phyloP scores from a whole-genome alignment of 306 rosid genomes.

The Lathyrus sativus region DNA sequence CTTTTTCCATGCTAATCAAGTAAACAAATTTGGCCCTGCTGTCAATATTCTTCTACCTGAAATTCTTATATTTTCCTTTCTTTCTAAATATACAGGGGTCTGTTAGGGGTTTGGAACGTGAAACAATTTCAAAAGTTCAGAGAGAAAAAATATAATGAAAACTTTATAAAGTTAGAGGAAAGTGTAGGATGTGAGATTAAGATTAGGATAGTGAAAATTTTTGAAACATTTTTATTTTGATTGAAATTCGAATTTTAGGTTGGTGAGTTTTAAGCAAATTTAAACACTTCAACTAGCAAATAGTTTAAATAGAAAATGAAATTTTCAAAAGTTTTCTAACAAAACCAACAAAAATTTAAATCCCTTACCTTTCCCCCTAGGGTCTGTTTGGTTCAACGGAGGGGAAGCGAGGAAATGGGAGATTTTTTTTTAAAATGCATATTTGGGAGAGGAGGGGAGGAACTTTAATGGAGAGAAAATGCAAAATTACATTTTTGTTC shows the following conservation, averaged over 20 bases:
- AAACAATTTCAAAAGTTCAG: background rate
- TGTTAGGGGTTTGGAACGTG: background rate
- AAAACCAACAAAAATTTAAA: background rate
- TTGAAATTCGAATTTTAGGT: background rate
- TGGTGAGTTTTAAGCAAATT: background rate
- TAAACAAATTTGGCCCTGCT: slow-evolving; percentile 4
- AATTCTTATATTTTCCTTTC: background rate
- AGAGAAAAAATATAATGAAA: background rate
- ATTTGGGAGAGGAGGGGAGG: no score
- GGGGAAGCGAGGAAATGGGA: no score
- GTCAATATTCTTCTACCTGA: background rate
- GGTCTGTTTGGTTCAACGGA: no score
- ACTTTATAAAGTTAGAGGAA: background rate
- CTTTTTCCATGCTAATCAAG: background rate
- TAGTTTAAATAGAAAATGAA: background rate
- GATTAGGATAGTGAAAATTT: background rate
- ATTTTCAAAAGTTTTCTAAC: background rate
- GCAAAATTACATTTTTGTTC: no score
- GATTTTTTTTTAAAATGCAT: no score
- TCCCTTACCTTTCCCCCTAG: no score
- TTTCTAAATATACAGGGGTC: background rate
- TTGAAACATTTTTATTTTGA: background rate
- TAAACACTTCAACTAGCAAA: background rate
- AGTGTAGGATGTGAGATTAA: background rate
- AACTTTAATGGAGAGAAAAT: no score